Evolutionary conservation across 2,329 filamentous ascomycete genomes (phyloP).

Genomic region (Pseudogymnoascus sp.): DNA sequence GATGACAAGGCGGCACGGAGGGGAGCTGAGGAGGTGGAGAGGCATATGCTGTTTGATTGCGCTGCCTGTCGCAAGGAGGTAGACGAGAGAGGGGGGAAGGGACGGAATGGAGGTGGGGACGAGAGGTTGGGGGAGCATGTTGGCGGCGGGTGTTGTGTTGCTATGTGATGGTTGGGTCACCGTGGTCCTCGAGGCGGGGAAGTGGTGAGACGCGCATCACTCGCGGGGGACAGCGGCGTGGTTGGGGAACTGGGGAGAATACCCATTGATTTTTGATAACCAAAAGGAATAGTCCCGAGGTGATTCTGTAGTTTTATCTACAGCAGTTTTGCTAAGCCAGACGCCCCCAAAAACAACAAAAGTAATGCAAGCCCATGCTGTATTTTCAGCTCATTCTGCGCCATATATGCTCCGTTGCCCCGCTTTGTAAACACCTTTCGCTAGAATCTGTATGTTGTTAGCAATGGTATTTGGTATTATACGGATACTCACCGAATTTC

Average conservation of each 20-base stretch:
- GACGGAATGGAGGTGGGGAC: not conserved
- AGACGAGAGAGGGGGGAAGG: not conserved
- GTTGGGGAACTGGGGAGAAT: not conserved
- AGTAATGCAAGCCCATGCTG: not conserved
- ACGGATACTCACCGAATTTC: slow-evolving; percentile 65
- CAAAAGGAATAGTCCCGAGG: not conserved
- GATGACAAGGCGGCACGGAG: not conserved
- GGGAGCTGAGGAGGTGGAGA: not conserved
- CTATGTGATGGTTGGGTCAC: not conserved
- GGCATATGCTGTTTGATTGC: not conserved
- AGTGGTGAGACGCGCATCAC: not conserved
- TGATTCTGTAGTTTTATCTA: not conserved
- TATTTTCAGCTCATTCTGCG: not conserved
- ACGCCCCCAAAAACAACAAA: not conserved
- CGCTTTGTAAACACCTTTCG: slow-evolving; percentile 8
- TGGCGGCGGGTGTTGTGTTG: not conserved
- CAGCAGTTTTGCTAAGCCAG: not conserved
- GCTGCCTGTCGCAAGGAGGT: not conserved
- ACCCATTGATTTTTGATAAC: not conserved
- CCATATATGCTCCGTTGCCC: slow-evolving; percentile 2
- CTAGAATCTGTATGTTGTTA: not conserved
- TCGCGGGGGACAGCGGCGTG: not conserved
- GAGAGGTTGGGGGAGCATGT: too few species aligned
- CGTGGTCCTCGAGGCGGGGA: not conserved
- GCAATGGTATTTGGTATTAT: not conserved